phyloP scores from a whole-genome alignment of 345 rosid genomes.

The Erodium maritimum region DNA sequence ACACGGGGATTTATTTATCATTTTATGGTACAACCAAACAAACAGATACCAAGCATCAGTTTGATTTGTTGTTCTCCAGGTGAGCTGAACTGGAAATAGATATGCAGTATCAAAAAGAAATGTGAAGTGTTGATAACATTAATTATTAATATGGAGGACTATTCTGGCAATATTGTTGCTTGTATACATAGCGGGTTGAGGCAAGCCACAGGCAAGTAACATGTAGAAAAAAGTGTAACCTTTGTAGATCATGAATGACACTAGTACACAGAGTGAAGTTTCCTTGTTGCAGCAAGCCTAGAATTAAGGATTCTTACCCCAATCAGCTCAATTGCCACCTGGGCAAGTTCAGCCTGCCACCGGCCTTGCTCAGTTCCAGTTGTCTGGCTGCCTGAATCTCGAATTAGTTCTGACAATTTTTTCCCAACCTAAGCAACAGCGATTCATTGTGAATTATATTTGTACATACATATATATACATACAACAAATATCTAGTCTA shows the following conservation, averaged over 20 bases:
- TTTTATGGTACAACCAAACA: not conserved
- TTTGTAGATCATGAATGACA: not conserved
- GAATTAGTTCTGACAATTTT: constrained; percentile 86
- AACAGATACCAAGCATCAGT: not conserved
- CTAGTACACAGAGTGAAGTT: not conserved
- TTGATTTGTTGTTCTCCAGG: not conserved
- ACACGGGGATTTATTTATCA: not conserved
- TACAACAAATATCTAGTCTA: not conserved
- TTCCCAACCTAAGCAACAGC: constrained; percentile 59
- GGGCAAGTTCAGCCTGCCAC: constrained; percentile 95
- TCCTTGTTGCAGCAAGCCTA: not conserved
- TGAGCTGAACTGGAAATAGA: not conserved
- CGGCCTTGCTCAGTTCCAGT: constrained; percentile 75
- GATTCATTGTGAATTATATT: not conserved
- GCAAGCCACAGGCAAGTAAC: not conserved
- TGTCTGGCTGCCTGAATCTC: constrained; percentile 77
- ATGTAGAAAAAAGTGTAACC: not conserved
- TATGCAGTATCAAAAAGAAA: too few species aligned
- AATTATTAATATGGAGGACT: not conserved
- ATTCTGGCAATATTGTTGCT: not conserved
- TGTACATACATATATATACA: not conserved
- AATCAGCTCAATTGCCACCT: constrained; percentile 91
- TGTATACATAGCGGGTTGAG: not conserved
- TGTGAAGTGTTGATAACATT: not conserved
- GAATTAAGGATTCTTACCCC: constrained; percentile 36